Evolutionary conservation across 2,329 filamentous ascomycete genomes (phyloP).

Genomic region (Alternaria gansuensis): DNA sequence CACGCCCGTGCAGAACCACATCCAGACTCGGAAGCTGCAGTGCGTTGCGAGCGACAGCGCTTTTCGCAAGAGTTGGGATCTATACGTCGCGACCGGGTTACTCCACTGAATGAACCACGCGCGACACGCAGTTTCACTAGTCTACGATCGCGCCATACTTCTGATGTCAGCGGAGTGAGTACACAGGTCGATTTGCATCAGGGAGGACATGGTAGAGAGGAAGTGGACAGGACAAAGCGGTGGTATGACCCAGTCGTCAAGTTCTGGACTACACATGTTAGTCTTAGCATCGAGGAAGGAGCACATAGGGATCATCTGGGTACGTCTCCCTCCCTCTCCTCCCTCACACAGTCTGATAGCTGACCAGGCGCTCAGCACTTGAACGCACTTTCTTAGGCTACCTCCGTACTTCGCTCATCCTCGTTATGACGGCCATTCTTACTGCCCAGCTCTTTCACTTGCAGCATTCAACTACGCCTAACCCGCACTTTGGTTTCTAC

Average conservation of each 20-base stretch:
- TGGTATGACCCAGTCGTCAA: conserved; percentile 53
- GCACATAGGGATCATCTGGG: conserved; percentile 66
- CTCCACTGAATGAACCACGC: conserved; percentile 1
- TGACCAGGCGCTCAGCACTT: conserved; percentile 62
- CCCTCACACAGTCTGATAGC: conserved; percentile 9
- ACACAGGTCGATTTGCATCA: conserved; percentile 13
- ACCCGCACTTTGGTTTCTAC: conserved; percentile 65
- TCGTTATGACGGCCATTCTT: conserved; percentile 72
- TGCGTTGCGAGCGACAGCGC: conserved; percentile 30
- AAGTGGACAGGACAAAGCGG: conserved; percentile 11
- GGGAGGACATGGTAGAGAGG: neutral
- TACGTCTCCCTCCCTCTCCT: conserved; percentile 42
- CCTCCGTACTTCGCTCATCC: conserved; percentile 72
- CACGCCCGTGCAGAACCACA: conserved; percentile 21
- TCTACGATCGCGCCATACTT: conserved; percentile 15
- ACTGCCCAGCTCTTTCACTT: conserved; percentile 74
- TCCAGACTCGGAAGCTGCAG: conserved; percentile 33
- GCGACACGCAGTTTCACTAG: conserved; percentile 8
- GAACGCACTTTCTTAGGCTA: conserved; percentile 79
- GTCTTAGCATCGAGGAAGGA: conserved; percentile 60
- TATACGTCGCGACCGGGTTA: neutral
- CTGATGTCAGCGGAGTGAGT: conserved; percentile 15
- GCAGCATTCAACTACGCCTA: conserved; percentile 59
- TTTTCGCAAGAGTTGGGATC: conserved; percentile 29
- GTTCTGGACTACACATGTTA: conserved; percentile 62